Conservation (phyloP, 2,329 filamentous ascomycete species). For the Taxawa tesnikishii region DNA sequence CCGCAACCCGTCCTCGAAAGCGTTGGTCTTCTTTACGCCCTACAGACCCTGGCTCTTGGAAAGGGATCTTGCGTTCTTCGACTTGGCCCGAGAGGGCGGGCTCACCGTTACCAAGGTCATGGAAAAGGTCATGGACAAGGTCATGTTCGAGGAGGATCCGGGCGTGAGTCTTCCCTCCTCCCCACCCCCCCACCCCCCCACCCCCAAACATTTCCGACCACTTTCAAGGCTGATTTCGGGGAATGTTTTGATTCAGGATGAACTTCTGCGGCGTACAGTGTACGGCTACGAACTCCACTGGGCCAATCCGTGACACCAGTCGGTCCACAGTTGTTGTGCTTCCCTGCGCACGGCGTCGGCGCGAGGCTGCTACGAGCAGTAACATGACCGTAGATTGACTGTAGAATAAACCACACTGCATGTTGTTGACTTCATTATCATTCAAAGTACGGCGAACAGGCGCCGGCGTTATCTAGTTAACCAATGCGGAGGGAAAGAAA, state of each 20-base stretch:
- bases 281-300: constrained; percentile 66
- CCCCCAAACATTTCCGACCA: not conserved
- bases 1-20: constrained; percentile 42
- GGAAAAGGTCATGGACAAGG: constrained; percentile 70
- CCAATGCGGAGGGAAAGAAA: no score
- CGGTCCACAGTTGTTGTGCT: no score
- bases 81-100: constrained; percentile 55
- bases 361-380: no score
- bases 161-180: constrained; percentile 40
- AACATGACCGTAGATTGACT: no score
- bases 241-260: constrained; percentile 38
- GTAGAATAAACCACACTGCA: no score
- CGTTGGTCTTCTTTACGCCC: constrained; percentile 86
- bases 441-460: no score
- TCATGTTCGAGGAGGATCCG: constrained; percentile 80
- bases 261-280: constrained; percentile 68
- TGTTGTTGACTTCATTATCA: no score
- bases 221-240: not conserved
- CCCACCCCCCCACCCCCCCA: not conserved
- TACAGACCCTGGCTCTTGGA: constrained; percentile 84
- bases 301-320: no score
- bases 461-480: no score
- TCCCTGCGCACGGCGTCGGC: no score
- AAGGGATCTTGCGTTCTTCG: constrained; percentile 80
- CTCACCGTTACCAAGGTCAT: constrained; percentile 69